These are phyloP conservation scores for Sarcodon aspratus DNA, from an alignment of 768 basidiomycete species.

Conservation along the genomic window DNA sequence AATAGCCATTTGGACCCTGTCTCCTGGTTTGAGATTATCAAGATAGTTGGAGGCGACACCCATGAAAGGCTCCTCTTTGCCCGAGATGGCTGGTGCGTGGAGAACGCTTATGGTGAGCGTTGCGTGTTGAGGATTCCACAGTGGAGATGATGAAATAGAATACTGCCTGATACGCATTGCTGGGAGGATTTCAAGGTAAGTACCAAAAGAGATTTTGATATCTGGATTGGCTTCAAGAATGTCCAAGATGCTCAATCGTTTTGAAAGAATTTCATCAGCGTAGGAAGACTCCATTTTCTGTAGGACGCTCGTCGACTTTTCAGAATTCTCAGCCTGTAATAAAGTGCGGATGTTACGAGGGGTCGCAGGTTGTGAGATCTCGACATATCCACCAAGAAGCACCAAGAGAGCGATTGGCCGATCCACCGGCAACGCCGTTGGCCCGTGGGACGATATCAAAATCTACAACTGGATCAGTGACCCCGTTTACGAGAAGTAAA, in stretches of 20 bases:
- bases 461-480: conserved; percentile 15
- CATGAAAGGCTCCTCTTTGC: conserved; percentile 22
- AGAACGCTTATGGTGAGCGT: conserved; percentile 36
- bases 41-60: conserved; percentile 38
- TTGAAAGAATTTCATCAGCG: conserved; percentile 20
- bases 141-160: conserved; percentile 37
- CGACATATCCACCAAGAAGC: conserved; percentile 33
- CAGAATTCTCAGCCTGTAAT: conserved; percentile 13
- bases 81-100: conserved; percentile 24
- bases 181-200: conserved; percentile 30
- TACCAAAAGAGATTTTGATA: conserved; percentile 23
- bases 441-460: conserved; percentile 22
- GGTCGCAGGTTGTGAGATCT: conserved; percentile 36
- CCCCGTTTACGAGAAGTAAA: neutral
- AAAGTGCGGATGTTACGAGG: conserved; percentile 26
- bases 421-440: conserved; percentile 28
- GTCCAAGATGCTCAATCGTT: conserved; percentile 28
- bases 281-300: conserved; percentile 20
- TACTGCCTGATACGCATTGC: conserved; percentile 39
- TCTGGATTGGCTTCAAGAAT: conserved; percentile 27
- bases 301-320: conserved; percentile 16
- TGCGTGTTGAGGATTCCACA: conserved; percentile 29
- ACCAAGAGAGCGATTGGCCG: conserved; percentile 24
- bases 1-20: conserved; percentile 30
- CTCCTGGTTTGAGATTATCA: conserved; percentile 25